phyloP scores from a whole-genome alignment of 768 basidiomycete genomes.

The Obba rivulosa region DNA sequence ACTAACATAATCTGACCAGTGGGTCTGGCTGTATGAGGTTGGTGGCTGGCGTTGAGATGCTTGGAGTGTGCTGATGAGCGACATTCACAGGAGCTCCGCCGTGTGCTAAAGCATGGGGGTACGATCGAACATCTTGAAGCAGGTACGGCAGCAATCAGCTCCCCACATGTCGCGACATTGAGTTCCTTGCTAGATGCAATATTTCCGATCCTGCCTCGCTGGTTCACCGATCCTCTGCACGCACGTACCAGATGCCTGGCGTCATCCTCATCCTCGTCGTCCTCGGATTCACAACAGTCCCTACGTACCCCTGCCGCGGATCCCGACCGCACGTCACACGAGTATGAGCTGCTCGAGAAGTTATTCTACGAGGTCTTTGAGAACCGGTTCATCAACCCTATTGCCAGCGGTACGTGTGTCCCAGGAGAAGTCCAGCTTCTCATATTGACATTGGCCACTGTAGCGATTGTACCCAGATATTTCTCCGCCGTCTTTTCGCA shows the following conservation, averaged over 20 bases:
- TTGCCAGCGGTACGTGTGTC: constrained; percentile 51
- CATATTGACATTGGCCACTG: neutral
- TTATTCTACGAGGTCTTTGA: constrained; percentile 64
- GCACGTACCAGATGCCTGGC: constrained; percentile 35
- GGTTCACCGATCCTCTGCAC: constrained; percentile 72
- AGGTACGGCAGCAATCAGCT: constrained; percentile 40
- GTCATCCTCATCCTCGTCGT: constrained; percentile 40
- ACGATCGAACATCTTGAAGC: constrained; percentile 70
- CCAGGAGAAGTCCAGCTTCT: neutral
- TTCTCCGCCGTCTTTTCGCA: constrained; percentile 69
- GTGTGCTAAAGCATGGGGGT: constrained; percentile 66
- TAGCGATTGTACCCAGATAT: constrained; percentile 64
- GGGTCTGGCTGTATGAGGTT: constrained; percentile 66
- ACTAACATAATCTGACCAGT: constrained; percentile 32
- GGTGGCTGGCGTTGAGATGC: constrained; percentile 7
- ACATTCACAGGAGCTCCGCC: constrained; percentile 57
- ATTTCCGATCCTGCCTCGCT: constrained; percentile 70
- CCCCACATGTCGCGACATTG: neutral
- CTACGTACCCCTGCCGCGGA: neutral
- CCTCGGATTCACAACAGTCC: constrained; percentile 4
- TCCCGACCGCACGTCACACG: constrained; percentile 36
- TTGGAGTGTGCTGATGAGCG: constrained; percentile 1
- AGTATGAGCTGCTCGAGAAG: constrained; percentile 66
- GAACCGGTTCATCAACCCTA: constrained; percentile 65
- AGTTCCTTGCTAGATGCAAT: constrained; percentile 47